These are phyloP conservation scores for Ustilago lituana DNA, from an alignment of 1,284 basidiomycete genomes.

Conservation along the genomic window DNA sequence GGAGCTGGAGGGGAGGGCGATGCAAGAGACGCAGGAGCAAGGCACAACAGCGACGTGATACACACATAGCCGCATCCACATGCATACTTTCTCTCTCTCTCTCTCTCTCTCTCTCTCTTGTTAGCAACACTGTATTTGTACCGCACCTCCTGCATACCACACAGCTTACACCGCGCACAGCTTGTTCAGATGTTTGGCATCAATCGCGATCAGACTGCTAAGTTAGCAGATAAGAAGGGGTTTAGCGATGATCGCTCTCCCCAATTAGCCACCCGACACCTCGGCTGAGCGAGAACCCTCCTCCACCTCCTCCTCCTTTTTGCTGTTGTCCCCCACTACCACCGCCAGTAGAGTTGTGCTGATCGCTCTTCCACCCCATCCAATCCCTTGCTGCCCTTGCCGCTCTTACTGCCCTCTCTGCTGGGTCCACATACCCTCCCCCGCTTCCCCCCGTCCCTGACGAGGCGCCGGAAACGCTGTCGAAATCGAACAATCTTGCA, in stretches of 20 bases:
- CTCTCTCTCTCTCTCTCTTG: too few species aligned
- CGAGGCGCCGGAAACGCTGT: constrained; percentile 11
- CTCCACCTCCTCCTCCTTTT: not conserved
- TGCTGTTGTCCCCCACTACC: not conserved
- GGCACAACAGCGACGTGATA: too few species aligned
- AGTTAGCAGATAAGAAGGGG: too few species aligned
- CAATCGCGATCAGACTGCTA: too few species aligned
- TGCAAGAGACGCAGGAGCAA: too few species aligned
- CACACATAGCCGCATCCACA: too few species aligned
- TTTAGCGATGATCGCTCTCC: constrained; percentile 22
- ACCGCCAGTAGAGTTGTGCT: not conserved
- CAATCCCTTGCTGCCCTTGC: constrained; percentile 47
- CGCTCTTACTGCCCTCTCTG: constrained; percentile 38
- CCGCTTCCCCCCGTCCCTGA: not conserved
- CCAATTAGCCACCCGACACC: constrained; percentile 50
- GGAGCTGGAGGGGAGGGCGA: constrained; percentile 3
- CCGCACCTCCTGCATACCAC: too few species aligned
- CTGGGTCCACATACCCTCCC: constrained; percentile 24
- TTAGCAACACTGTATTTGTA: too few species aligned
- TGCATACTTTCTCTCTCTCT: too few species aligned
- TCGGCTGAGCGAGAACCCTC: constrained; percentile 33
- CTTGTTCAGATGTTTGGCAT: too few species aligned
- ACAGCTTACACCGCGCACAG: too few species aligned
- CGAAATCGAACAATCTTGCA: constrained; percentile 48
- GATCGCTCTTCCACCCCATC: constrained; percentile 43